Conservation (phyloP, 2,329 filamentous ascomycete species). For the Trichoderma afroharzianum region DNA sequence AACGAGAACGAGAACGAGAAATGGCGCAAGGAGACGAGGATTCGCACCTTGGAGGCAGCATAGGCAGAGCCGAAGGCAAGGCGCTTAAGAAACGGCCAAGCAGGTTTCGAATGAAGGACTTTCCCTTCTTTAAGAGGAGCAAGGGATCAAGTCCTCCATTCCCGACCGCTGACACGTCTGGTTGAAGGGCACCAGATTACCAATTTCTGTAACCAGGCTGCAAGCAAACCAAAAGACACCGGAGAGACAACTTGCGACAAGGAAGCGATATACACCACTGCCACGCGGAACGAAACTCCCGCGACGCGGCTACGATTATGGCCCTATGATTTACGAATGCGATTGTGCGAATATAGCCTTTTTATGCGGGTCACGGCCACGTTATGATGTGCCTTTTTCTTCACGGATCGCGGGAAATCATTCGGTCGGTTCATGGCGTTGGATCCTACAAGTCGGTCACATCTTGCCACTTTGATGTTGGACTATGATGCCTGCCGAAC, state of each 20-base stretch:
- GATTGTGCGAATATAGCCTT: slow-evolving; percentile 14
- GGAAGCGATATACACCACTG: not conserved
- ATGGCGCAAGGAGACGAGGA: slow-evolving; percentile 28
- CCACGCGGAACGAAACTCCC: not conserved
- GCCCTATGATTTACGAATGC: slow-evolving; percentile 16
- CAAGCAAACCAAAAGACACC: not conserved
- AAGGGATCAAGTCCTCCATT: slow-evolving; percentile 38
- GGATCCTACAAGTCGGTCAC: not conserved
- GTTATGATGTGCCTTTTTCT: slow-evolving; percentile 8
- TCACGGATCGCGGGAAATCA: slow-evolving; percentile 6
- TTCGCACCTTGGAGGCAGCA: slow-evolving; percentile 38
- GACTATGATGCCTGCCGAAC: not conserved
- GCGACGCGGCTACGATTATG: slow-evolving; percentile 11
- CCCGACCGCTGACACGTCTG: slow-evolving; percentile 33
- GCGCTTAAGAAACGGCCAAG: slow-evolving; percentile 60
- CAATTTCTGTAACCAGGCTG: not conserved
- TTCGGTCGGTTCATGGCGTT: slow-evolving; percentile 7
- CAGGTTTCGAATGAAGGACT: slow-evolving; percentile 60
- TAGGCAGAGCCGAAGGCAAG: slow-evolving; percentile 47
- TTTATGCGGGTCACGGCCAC: slow-evolving; percentile 5
- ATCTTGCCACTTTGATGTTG: not conserved
- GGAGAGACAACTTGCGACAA: not conserved
- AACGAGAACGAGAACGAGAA: slow-evolving; percentile 16
- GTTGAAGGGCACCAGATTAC: slow-evolving; percentile 25
- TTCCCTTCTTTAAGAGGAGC: slow-evolving; percentile 54